Percentiles rank a stretch among this genome's conserved stretches.
Conservation (phyloP, 2,329 filamentous ascomycete species). For the Hymenoscyphus scutula region DNA sequence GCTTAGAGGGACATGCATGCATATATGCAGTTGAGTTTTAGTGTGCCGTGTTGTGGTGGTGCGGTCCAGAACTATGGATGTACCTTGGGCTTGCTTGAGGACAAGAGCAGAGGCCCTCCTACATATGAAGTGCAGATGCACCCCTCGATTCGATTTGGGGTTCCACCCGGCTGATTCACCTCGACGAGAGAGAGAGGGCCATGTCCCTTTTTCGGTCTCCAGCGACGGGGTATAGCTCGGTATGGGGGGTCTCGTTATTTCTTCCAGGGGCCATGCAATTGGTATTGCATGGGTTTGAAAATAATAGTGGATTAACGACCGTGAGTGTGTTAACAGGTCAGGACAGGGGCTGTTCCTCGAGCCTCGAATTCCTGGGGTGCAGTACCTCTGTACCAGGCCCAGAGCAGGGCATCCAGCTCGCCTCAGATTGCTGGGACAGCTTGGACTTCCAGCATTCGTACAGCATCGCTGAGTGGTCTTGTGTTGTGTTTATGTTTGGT, state of each 20-base stretch:
- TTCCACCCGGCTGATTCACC: conserved; percentile 28
- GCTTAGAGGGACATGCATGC: conserved; percentile 16
- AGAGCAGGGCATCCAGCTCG: background rate
- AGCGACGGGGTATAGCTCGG: conserved; percentile 18
- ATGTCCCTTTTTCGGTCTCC: conserved; percentile 10
- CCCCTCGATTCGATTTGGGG: conserved; percentile 29
- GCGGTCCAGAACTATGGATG: conserved; percentile 15
- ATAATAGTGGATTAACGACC: background rate
- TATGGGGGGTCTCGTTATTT: conserved; percentile 4
- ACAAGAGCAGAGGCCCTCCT: conserved; percentile 13
- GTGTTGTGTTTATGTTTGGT: background rate
- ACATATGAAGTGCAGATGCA: conserved; percentile 29
- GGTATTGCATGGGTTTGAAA: background rate
- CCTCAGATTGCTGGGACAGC: background rate
- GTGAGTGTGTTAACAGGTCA: background rate
- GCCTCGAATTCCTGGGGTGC: too few species aligned
- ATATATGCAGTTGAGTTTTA: conserved; percentile 20
- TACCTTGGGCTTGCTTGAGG: conserved; percentile 19
- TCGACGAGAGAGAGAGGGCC: conserved; percentile 1
- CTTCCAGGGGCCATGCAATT: background rate
- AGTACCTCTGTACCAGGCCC: too few species aligned
- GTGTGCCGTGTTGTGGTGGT: conserved; percentile 8
- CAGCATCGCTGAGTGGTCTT: too few species aligned
- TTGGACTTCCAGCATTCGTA: too few species aligned
- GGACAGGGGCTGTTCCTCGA: background rate